Percentiles rank a stretch among this genome's conserved stretches.
These are phyloP conservation scores for Suhomyces kunorum DNA, from an alignment of 1,139 yeast species.

Conservation along the genomic window DNA sequence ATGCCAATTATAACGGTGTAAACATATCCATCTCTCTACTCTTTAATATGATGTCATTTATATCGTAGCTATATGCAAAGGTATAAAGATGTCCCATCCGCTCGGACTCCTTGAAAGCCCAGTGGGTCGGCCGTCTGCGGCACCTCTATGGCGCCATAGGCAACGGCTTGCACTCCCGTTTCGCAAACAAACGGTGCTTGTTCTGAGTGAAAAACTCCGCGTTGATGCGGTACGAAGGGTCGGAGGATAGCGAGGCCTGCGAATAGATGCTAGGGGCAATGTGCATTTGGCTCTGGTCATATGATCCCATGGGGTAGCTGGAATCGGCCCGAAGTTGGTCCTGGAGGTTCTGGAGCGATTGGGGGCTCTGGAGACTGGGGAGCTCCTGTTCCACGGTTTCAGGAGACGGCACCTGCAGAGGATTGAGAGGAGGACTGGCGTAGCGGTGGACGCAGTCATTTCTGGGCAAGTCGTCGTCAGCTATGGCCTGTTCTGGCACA, in stretches of 20 bases:
- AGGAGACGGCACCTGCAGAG: background rate
- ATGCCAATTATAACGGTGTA: too few species aligned
- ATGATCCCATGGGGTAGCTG: too few species aligned
- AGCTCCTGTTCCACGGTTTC: background rate
- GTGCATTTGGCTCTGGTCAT: background rate
- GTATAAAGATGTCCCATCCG: too few species aligned
- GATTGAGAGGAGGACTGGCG: background rate
- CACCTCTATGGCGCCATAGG: constrained; percentile 8
- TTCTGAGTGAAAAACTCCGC: constrained; percentile 14
- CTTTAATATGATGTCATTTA: too few species aligned
- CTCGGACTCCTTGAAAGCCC: too few species aligned
- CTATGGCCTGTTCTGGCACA: constrained; percentile 9
- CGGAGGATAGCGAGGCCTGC: background rate
- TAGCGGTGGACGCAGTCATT: background rate
- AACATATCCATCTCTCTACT: too few species aligned
- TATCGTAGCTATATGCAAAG: too few species aligned
- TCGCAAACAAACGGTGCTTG: constrained; percentile 16
- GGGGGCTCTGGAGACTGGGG: constrained; percentile 2
- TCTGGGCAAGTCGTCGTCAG: constrained; percentile 6
- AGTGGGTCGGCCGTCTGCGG: too few species aligned
- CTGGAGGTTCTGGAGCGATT: constrained; percentile 3
- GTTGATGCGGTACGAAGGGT: constrained; percentile 13
- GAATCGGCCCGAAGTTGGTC: background rate
- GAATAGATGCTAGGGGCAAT: background rate
- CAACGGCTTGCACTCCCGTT: constrained; percentile 10